Evolutionary conservation across 2,329 filamentous ascomycete species (phyloP).

Genomic region (Coniochaeta prunicola): DNA sequence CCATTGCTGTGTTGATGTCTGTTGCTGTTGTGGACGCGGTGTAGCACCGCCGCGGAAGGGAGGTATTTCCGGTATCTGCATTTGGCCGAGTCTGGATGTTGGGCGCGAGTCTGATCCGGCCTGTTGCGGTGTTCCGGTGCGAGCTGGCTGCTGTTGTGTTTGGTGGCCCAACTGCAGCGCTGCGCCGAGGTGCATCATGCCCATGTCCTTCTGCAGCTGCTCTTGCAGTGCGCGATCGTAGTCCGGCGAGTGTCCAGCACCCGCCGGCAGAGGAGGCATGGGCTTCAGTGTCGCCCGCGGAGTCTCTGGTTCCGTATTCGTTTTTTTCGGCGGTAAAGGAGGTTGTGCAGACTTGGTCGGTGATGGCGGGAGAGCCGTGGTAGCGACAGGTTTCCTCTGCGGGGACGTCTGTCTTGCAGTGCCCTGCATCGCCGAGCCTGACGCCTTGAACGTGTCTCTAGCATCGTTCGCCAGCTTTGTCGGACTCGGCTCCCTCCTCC

Average conservation of each 20-base stretch:
- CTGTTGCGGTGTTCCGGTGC: constrained; percentile 18
- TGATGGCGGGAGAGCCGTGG: constrained; percentile 29
- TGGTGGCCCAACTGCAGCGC: constrained; percentile 19
- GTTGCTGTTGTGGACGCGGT: constrained; percentile 18
- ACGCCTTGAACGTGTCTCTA: constrained; percentile 47
- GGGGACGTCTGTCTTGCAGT: constrained; percentile 47
- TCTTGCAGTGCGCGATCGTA: constrained; percentile 55
- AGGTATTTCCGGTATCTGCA: constrained; percentile 47
- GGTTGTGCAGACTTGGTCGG: constrained; percentile 56
- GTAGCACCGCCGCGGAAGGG: constrained; percentile 36
- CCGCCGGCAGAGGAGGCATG: constrained; percentile 34
- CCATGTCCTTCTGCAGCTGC: constrained; percentile 57
- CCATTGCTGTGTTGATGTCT: constrained; percentile 4
- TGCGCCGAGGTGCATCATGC: constrained; percentile 42
- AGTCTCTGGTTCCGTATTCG: constrained; percentile 28
- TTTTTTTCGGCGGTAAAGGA: constrained; percentile 45
- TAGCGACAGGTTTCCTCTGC: constrained; percentile 46
- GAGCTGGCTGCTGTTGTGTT: not conserved
- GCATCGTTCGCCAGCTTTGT: constrained; percentile 39
- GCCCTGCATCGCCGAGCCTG: constrained; percentile 23
- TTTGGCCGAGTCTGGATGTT: constrained; percentile 29
- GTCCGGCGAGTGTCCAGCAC: constrained; percentile 41
- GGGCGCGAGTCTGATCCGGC: constrained; percentile 26
- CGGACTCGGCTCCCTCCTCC: constrained; percentile 41
- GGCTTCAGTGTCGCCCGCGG: constrained; percentile 38